These are phyloP conservation scores for Sporisorium graminicola DNA, from an alignment of 1,284 basidiomycete genomes.

Conservation along the genomic window DNA sequence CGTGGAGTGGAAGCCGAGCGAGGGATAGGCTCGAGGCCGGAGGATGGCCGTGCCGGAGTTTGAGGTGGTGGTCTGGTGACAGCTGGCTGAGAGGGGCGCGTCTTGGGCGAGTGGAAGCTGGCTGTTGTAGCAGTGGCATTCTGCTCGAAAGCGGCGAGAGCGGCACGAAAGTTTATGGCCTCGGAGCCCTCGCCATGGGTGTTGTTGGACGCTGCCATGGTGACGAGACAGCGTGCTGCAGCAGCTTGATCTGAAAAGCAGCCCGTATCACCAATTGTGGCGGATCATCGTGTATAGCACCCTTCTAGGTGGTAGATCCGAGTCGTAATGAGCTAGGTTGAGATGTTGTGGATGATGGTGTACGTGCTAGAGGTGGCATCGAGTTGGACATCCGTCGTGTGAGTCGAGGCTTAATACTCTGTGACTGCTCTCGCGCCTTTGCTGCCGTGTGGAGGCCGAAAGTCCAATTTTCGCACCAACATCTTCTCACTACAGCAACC, in stretches of 20 bases:
- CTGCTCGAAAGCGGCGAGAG: conserved; percentile 42
- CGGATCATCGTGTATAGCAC: neutral
- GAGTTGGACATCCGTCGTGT: conserved; percentile 11
- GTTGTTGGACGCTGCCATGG: conserved; percentile 13
- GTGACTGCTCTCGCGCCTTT: conserved; percentile 1
- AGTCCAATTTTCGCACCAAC: conserved; percentile 2
- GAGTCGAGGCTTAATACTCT: conserved; percentile 1
- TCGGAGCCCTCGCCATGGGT: conserved; percentile 18
- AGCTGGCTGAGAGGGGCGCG: conserved; percentile 1
- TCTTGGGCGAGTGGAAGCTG: conserved; percentile 18
- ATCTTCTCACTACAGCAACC: too few species aligned
- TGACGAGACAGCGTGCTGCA: neutral
- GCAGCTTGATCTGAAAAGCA: too few species aligned
- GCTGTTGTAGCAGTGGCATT: conserved; percentile 1
- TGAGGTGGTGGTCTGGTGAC: conserved; percentile 2
- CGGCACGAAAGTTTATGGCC: conserved; percentile 49
- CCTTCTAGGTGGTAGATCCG: neutral
- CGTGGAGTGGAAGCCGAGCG: conserved; percentile 36
- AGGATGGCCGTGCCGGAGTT: conserved; percentile 27
- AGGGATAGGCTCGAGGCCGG: conserved; percentile 23
- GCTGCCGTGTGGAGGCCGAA: neutral
- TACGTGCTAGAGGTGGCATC: neutral
- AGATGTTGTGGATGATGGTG: neutral
- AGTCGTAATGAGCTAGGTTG: neutral
- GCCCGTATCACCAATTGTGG: neutral